phyloP scores from a whole-genome alignment of 169 alveolate genomes.

The Cryptosporidium ubiquitum region DNA sequence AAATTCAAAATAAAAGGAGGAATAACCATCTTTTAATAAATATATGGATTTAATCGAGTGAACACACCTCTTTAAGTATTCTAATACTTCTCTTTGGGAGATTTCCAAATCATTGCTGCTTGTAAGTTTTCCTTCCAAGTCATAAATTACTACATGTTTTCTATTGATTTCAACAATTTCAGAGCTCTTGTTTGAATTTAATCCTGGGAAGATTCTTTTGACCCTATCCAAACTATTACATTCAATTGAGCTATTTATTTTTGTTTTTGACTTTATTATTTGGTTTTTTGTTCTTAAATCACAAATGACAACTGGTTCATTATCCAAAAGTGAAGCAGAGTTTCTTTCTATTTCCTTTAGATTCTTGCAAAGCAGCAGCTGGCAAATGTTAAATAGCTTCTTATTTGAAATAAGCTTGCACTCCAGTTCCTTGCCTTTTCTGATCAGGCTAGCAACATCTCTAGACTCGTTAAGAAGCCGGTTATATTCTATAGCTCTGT shows the following conservation, averaged over 20 bases:
- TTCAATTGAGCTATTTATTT: conserved; percentile 35
- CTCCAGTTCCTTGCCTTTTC: conserved; percentile 1
- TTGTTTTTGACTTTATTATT: background rate
- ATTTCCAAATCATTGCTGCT: background rate
- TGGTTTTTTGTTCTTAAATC: conserved; percentile 35
- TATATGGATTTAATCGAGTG: conserved; percentile 31
- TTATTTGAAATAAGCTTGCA: conserved; percentile 29
- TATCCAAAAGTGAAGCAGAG: background rate
- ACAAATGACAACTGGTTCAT: conserved; percentile 9
- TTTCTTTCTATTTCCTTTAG: background rate
- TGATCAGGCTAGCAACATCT: background rate
- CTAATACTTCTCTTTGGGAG: conserved; percentile 22
- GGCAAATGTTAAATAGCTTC: conserved; percentile 25
- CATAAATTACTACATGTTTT: conserved; percentile 45
- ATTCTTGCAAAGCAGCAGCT: conserved; percentile 10
- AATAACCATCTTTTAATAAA: conserved; percentile 33
- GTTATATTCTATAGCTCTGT: conserved; percentile 16
- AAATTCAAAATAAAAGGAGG: conserved; percentile 13
- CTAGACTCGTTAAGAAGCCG: conserved; percentile 18
- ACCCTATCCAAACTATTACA: conserved; percentile 39
- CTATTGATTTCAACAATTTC: background rate
- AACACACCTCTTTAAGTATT: conserved; percentile 12
- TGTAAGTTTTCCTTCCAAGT: conserved; percentile 18
- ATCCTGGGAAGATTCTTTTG: background rate
- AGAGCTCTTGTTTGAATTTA: background rate